phyloP scores from a whole-genome alignment of 345 rosid genomes.

The Pelargonium nanum region DNA sequence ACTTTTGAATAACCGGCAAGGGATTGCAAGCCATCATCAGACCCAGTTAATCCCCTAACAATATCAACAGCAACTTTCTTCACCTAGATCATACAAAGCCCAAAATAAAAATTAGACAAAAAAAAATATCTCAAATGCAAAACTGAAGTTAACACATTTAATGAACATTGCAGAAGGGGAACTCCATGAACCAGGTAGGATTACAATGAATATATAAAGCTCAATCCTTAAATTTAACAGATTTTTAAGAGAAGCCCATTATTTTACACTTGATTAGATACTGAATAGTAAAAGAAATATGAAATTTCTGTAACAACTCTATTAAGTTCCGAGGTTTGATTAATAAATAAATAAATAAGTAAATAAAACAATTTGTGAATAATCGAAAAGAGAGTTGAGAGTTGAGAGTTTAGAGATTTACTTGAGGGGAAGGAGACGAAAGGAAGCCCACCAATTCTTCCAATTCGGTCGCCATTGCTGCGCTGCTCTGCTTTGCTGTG shows the following conservation, averaged over 20 bases:
- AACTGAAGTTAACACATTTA: not conserved
- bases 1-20: slow-evolving; percentile 40
- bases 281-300: not conserved
- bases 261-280: not conserved
- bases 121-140: not conserved
- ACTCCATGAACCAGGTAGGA: not conserved
- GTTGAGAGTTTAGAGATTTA: slow-evolving; percentile 24
- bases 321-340: not conserved
- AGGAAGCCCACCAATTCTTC: slow-evolving; percentile 74
- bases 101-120: not conserved
- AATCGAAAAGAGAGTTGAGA: slow-evolving; percentile 1
- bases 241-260: not conserved
- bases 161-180: not conserved
- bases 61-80: slow-evolving; percentile 81
- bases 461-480: slow-evolving; percentile 70
- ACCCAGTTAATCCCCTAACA: slow-evolving; percentile 76
- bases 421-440: slow-evolving; percentile 57
- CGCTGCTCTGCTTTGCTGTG: not conserved
- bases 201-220: not conserved
- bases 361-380: not conserved
- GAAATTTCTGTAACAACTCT: not conserved
- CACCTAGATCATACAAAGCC: slow-evolving; percentile 28
- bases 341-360: too few species aligned
- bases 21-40: slow-evolving; percentile 66
- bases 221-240: not conserved